A percentile compares a stretch with the other conserved stretches of the same genome.
Evolutionary conservation across 2,329 filamentous ascomycete species (phyloP).

Genomic region (Cytospora paraplurivora): DNA sequence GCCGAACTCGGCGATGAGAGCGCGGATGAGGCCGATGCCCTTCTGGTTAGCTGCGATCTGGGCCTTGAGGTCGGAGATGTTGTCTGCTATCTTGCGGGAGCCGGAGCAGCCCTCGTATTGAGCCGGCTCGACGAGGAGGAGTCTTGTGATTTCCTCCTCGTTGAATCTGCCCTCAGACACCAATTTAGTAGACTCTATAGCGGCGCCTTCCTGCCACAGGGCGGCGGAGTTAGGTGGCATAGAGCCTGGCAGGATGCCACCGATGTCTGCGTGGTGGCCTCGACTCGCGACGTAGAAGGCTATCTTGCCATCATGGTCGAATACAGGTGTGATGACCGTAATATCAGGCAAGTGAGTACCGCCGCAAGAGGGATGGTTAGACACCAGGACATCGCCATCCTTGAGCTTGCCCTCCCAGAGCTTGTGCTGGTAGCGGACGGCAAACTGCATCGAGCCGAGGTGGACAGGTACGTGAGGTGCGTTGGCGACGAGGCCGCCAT

Average conservation of each 20-base stretch:
- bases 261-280: constrained; percentile 56
- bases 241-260: constrained; percentile 70
- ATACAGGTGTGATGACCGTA: constrained; percentile 42
- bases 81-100: constrained; percentile 68
- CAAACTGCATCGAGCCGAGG: constrained; percentile 78
- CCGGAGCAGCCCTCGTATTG: constrained; percentile 70
- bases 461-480: constrained; percentile 77
- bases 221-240: constrained; percentile 72
- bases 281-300: constrained; percentile 62
- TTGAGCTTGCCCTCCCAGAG: constrained; percentile 60
- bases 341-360: constrained; percentile 45
- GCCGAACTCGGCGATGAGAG: constrained; percentile 72
- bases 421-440: constrained; percentile 67
- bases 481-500: constrained; percentile 73
- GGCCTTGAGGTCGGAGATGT: constrained; percentile 74
- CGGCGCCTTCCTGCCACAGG: constrained; percentile 60
- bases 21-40: constrained; percentile 70
- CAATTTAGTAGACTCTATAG: constrained; percentile 61
- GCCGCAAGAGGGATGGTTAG: constrained; percentile 41
- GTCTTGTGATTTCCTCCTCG: constrained; percentile 67
- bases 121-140: constrained; percentile 67
- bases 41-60: constrained; percentile 77
- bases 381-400: constrained; percentile 42
- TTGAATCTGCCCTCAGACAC: constrained; percentile 71
- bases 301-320: constrained; percentile 43